Conservation (phyloP, 164 flowering plant species). For the Kalanchoe fedtschenkoi region DNA sequence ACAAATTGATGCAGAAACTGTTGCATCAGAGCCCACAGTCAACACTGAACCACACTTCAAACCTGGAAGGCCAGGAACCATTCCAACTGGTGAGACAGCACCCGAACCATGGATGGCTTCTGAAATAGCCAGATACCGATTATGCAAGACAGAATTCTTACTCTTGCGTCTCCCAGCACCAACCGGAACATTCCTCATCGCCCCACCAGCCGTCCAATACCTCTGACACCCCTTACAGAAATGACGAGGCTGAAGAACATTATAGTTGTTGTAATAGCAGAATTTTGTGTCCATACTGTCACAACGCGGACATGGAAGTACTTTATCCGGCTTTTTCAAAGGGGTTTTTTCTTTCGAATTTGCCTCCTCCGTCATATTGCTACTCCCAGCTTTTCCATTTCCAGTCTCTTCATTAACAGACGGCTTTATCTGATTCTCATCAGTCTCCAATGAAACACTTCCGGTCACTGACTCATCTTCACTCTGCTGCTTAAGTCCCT, state of each 20-base stretch:
- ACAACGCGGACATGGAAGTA: slow-evolving; percentile 7
- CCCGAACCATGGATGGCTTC: background rate
- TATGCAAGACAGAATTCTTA: slow-evolving; percentile 2
- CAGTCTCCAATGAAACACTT: background rate
- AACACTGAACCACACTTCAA: background rate
- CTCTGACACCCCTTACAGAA: slow-evolving; percentile 10
- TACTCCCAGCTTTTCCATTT: background rate
- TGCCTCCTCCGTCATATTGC: background rate
- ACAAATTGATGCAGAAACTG: background rate
- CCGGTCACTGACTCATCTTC: background rate
- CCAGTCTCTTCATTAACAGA: background rate
- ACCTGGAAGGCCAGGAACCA: background rate
- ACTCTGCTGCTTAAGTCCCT: background rate
- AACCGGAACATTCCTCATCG: slow-evolving; percentile 6
- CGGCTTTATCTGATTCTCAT: background rate
- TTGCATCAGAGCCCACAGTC: background rate
- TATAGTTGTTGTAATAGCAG: slow-evolving; percentile 8
- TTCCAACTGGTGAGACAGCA: background rate
- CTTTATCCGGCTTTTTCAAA: slow-evolving; percentile 7
- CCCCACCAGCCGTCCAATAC: slow-evolving; percentile 8
- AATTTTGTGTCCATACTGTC: slow-evolving; percentile 8
- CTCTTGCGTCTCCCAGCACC: slow-evolving; percentile 9
- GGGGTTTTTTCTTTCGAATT: background rate
- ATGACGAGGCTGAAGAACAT: slow-evolving; percentile 10
- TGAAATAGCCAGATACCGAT: background rate